phyloP scores from a whole-genome alignment of 148 eudicot species.

The Spergularia bocconei region DNA sequence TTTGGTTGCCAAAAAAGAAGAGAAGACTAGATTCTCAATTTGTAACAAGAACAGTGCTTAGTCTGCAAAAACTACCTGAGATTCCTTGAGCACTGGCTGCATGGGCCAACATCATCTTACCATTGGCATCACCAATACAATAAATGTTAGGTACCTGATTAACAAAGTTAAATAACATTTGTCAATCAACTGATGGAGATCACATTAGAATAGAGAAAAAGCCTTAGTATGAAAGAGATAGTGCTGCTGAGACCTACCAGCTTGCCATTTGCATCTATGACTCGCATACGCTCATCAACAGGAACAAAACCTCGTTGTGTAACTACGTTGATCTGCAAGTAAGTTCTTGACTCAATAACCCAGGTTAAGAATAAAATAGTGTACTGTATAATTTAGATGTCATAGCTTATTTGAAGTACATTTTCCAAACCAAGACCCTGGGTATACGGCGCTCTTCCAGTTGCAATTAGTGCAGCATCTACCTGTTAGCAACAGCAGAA shows the following conservation, averaged over 20 bases:
- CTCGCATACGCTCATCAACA: conserved; percentile 96
- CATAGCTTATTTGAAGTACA: conserved; percentile 37
- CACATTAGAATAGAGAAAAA: neutral
- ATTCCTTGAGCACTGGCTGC: conserved; percentile 99
- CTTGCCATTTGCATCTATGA: conserved; percentile 80
- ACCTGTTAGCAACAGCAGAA: conserved; percentile 44
- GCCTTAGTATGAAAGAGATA: conserved; percentile 1
- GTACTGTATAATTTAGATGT: neutral
- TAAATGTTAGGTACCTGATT: conserved; percentile 85
- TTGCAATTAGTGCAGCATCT: conserved; percentile 98
- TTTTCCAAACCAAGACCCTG: conserved; percentile 93
- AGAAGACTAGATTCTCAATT: neutral
- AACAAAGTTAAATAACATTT: conserved; percentile 8
- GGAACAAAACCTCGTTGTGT: conserved; percentile 96
- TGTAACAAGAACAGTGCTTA: neutral
- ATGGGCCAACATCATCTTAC: conserved; percentile 99
- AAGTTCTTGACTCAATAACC: conserved; percentile 7
- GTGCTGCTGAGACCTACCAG: conserved; percentile 39
- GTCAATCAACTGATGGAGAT: neutral
- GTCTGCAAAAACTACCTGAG: conserved; percentile 47
- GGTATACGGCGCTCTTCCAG: conserved; percentile 99
- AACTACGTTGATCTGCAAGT: conserved; percentile 74
- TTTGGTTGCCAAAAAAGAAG: neutral
- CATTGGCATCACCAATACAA: conserved; percentile 99
- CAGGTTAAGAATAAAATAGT: neutral